Conservation (phyloP, 2,329 filamentous ascomycete genomes). For the Decorospora gaudefroyi region DNA sequence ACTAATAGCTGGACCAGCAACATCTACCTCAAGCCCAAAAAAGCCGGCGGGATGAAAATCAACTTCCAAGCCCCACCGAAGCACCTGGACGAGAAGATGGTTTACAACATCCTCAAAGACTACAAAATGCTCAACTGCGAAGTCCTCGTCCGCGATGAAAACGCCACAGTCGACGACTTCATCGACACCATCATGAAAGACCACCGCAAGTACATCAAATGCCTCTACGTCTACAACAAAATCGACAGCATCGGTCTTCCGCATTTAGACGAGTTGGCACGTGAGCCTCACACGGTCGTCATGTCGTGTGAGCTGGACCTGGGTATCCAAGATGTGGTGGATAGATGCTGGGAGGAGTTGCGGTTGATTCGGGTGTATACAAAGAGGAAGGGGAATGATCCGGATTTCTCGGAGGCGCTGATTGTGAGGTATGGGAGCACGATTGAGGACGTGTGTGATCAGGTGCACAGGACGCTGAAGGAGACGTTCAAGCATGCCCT, state of each 20-base stretch:
- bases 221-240: conserved; percentile 99
- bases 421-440: conserved; percentile 88
- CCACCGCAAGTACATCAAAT: conserved; percentile 94
- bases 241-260: conserved; percentile 94
- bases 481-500: conserved; percentile 99
- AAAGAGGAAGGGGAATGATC: conserved; percentile 89
- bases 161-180: conserved; percentile 92
- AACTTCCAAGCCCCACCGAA: conserved; percentile 91
- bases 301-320: conserved; percentile 98
- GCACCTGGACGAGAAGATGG: conserved; percentile 93
- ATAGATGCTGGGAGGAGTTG: conserved; percentile 92
- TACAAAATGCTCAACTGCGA: conserved; percentile 99
- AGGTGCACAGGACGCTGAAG: conserved; percentile 90
- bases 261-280: conserved; percentile 87
- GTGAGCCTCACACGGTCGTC: conserved; percentile 90
- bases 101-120: conserved; percentile 95
- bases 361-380: conserved; percentile 83
- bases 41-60: conserved; percentile 98
- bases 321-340: conserved; percentile 89
- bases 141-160: conserved; percentile 90
- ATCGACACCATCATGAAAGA: conserved; percentile 99
- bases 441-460: conserved; percentile 96
- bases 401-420: conserved; percentile 85
- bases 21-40: conserved; percentile 95
- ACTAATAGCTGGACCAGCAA: conserved; percentile 62